A percentile compares a stretch with the other conserved stretches of the same genome.
Conservation (phyloP, 192 early-diverging fungal genomes). For the Coemansia sp. region DNA sequence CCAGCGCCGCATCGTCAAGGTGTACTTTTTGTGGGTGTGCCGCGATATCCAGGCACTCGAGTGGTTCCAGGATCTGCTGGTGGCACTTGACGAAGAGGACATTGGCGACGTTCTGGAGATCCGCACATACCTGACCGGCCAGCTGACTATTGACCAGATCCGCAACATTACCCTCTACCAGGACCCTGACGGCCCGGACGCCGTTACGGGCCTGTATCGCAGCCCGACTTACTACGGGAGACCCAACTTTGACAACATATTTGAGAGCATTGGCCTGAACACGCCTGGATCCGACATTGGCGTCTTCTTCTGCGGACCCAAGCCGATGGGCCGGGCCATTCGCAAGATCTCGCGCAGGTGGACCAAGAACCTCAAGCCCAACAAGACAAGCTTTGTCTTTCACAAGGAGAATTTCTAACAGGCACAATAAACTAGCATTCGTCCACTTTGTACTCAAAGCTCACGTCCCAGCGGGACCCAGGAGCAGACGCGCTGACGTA, state of each 20-base stretch:
- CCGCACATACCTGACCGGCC: constrained; percentile 64
- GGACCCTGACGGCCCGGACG: constrained; percentile 59
- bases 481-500: constrained; percentile 75
- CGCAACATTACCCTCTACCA: constrained; percentile 62
- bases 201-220: constrained; percentile 64
- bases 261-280: constrained; percentile 56
- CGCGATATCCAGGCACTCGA: constrained; percentile 63
- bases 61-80: constrained; percentile 67
- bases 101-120: constrained; percentile 61
- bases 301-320: constrained; percentile 83
- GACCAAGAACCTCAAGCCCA: constrained; percentile 48
- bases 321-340: constrained; percentile 60
- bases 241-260: constrained; percentile 70
- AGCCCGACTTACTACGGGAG: constrained; percentile 73
- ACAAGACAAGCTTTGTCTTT: constrained; percentile 58
- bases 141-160: constrained; percentile 58
- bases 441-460: constrained; percentile 61
- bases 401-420: constrained; percentile 68
- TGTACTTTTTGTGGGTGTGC: constrained; percentile 69
- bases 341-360: constrained; percentile 43
- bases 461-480: constrained; percentile 76
- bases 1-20: constrained; percentile 38
- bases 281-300: constrained; percentile 62
- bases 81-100: constrained; percentile 59
- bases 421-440: neutral